Evolutionary conservation across 148 eudicot genomes (phyloP), one percentile per base, ranked within the genome.

Genomic region (Linanthus parryae): DNA sequence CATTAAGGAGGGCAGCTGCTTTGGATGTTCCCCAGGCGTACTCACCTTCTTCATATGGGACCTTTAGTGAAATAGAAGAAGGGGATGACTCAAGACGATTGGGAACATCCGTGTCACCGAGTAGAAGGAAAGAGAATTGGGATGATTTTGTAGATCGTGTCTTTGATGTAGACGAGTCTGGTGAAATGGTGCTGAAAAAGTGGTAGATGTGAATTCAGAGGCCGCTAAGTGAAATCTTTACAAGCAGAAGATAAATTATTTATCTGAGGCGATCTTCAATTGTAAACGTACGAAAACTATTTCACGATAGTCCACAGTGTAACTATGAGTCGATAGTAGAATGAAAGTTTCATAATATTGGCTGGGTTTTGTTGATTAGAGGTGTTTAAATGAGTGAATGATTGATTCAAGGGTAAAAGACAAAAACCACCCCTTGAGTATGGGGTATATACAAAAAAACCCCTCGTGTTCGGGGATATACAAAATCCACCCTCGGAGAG

Each of bases 1-100:
- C 98, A 20, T 68, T 91, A 9, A 59, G 70, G 47, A 74, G 83
- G 42, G 94, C 98, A 5, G 68, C 57, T 42, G 71, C 84, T 0
- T 64, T 91, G 28, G 78, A 83, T 13, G 73, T 91, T 61, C 95
- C 89, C 46, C 69, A 69, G 30, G 70, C 81, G 45, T 78, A 35
- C 49, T 60, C 75, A 2, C 91, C 98, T 48, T 57, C 88, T 50
- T 48, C 74, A 1, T 92, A 92, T 44, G 99, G 99, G 58, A 92
- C 94, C 25, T 92, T 92, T 66, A 54, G 62, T 8, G 71, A 73
- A 1, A 42, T 42, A 10, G 80, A 79, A 33, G 61, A 60, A 15
- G 72, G 82, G 28, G 74, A 61, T 10, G 51, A 63, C 18, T 65
- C 65, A 7, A 60, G 63, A 25, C 61, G 54, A 44, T 45, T 62